Base-by-base conservation (phyloP, 2,329 filamentous ascomycete genomes). In the Paecilomyces formosus region DNA sequence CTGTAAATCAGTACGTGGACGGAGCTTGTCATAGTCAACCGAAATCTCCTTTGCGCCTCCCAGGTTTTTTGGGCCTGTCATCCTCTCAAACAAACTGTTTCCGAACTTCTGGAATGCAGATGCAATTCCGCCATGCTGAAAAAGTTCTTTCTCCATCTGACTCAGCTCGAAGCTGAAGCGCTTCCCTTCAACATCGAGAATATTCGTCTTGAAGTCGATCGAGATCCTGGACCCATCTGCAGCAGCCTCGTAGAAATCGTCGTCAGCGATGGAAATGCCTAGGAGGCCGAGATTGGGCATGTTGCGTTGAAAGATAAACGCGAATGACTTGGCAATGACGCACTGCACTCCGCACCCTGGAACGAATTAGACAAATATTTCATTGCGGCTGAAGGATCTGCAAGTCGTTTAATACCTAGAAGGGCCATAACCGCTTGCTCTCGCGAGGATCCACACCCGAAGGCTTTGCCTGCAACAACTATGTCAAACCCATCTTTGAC, bases 251-350 rank as follows among this genome's bases (percentile, higher is more conserved):
- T 72, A 79, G 61, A 80, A 79, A 0, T 53, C 61, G 7, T 71
- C 68, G 55, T 80, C 72, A 0, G 59, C 55, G 12, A 81, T 71
- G 1, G 66, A 68, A 54, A 81, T 76, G 0, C 77, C 77, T 15
- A 80, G 61, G 0, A 81, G 70, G 0, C 79, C 78, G 0, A 80
- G 64, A 35, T 69, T 78, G 0, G 78, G 75, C 67, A 77, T 73
- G 62, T 81, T 81, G 1, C 77, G 71, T 6, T 68, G 68, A 57
- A 76, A 80, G 58, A 80, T 80, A 64, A 80, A 80, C 0, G 76
- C 72, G 58, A 79, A 81, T 0, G 73, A 76, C 53, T 70, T 64
- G 0, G 76, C 78, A 56, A 80, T 78, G 0, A 80, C 76, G 55
- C 73, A 77, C 61, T 75, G 60, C 1, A 79, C 70, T 1, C 74